These are phyloP conservation scores for Babesia divergens DNA, from an alignment of 169 alveolate species.

Conservation along the genomic window DNA sequence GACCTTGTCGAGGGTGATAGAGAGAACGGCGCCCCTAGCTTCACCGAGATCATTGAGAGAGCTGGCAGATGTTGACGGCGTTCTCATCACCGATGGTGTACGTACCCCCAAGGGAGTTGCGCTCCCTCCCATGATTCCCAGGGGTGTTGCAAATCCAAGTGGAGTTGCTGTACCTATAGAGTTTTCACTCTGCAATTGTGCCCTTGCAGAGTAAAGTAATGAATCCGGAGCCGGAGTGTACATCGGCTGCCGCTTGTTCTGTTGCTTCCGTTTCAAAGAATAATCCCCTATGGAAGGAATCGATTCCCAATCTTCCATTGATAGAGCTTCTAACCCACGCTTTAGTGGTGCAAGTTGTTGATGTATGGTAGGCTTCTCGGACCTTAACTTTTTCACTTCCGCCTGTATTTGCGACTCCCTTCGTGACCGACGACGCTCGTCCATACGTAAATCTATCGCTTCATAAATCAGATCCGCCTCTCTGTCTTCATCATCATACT, in stretches of 20 bases:
- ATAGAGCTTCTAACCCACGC: slow-evolving; percentile 41
- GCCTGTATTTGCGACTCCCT: slow-evolving; percentile 85
- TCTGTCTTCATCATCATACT: slow-evolving; percentile 91
- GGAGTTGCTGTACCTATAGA: slow-evolving; percentile 71
- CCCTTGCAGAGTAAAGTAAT: slow-evolving; percentile 68
- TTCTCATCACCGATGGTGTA: slow-evolving; percentile 75
- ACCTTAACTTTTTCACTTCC: slow-evolving; percentile 82
- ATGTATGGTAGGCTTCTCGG: slow-evolving; percentile 79
- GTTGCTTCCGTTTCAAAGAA: slow-evolving; percentile 72
- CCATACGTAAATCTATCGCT: slow-evolving; percentile 87
- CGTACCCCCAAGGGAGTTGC: slow-evolving; percentile 83
- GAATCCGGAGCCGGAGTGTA: slow-evolving; percentile 91
- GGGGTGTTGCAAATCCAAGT: slow-evolving; percentile 74
- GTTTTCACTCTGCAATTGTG: slow-evolving; percentile 71
- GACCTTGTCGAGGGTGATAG: slow-evolving; percentile 89
- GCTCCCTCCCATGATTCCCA: slow-evolving; percentile 76
- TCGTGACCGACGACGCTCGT: slow-evolving; percentile 85
- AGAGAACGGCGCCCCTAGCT: slow-evolving; percentile 91
- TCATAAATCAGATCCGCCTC: slow-evolving; percentile 91
- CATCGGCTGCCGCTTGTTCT: slow-evolving; percentile 85
- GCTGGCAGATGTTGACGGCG: slow-evolving; percentile 67
- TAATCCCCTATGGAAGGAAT: slow-evolving; percentile 94
- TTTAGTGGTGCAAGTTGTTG: slow-evolving; percentile 57
- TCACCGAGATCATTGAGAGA: slow-evolving; percentile 86
- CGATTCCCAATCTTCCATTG: slow-evolving; percentile 92